A percentile compares a stretch with the other conserved stretches of the same genome.
phyloP scores from a whole-genome alignment of 169 alveolate species.

The Theileria parva region DNA sequence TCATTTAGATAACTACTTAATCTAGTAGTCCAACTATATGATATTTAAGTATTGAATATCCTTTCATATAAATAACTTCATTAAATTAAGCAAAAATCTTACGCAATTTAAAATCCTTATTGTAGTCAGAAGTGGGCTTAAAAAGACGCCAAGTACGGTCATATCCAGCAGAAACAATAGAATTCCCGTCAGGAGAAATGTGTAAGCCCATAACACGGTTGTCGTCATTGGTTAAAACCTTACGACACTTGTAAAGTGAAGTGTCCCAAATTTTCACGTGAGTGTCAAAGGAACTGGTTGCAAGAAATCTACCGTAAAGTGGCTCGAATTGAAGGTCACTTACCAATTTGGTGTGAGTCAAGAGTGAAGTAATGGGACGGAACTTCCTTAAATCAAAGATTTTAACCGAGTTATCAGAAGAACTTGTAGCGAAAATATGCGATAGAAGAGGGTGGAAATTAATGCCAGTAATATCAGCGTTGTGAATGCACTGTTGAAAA shows the following conservation, averaged over 20 bases:
- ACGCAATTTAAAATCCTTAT: constrained; percentile 29
- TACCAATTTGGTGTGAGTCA: constrained; percentile 75
- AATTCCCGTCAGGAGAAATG: constrained; percentile 70
- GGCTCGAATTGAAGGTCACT: constrained; percentile 78
- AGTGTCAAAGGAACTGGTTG: constrained; percentile 78
- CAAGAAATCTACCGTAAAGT: constrained; percentile 73
- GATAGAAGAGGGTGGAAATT: constrained; percentile 73
- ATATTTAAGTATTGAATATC: too few species aligned
- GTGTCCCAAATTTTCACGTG: constrained; percentile 77
- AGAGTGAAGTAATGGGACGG: constrained; percentile 63
- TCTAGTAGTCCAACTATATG: too few species aligned
- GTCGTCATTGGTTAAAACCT: constrained; percentile 71
- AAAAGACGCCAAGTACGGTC: constrained; percentile 76
- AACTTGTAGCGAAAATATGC: constrained; percentile 74
- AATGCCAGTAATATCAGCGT: constrained; percentile 71
- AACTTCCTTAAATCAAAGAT: constrained; percentile 74
- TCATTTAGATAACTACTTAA: neutral
- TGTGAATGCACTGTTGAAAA: constrained; percentile 69
- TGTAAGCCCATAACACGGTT: constrained; percentile 71
- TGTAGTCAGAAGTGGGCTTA: constrained; percentile 40
- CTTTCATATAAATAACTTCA: neutral
- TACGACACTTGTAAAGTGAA: constrained; percentile 73
- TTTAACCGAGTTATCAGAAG: constrained; percentile 76
- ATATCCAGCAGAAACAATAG: constrained; percentile 74
- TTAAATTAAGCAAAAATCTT: neutral